These are phyloP conservation scores for Umbelopsis isabellina DNA, from an alignment of 192 early-diverging fungal genomes.

Conservation along the genomic window DNA sequence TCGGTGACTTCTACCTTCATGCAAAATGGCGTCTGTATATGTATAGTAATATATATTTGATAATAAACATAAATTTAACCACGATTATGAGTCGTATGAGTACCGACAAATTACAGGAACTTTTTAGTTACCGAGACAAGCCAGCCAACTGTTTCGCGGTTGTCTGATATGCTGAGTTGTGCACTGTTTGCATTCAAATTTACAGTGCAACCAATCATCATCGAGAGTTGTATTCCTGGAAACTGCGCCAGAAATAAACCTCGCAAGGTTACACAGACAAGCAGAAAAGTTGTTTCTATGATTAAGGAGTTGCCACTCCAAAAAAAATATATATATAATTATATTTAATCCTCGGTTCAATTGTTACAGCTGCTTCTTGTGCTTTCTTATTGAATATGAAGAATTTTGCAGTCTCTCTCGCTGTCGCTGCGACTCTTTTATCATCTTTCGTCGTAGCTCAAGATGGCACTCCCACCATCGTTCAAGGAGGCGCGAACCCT, in stretches of 20 bases:
- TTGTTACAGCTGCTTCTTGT: neutral
- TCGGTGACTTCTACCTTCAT: neutral
- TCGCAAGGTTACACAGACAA: neutral
- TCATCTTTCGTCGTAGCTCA: slow-evolving; percentile 17
- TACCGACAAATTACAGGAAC: no score
- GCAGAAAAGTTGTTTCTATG: neutral
- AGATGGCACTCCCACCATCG: slow-evolving; percentile 17
- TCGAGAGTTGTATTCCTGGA: neutral
- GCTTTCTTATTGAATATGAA: neutral
- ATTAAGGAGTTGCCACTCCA: slow-evolving; percentile 1
- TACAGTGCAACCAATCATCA: neutral
- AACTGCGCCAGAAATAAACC: slow-evolving; percentile 14
- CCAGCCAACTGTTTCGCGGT: neutral
- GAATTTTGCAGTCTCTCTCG: slow-evolving; percentile 6
- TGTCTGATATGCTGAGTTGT: neutral
- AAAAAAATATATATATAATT: slow-evolving; percentile 5
- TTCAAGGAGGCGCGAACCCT: neutral
- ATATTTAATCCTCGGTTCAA: neutral
- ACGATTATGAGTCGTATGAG: no score
- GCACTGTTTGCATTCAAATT: neutral
- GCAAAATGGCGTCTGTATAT: no score
- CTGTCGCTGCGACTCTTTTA: neutral
- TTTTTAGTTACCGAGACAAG: no score
- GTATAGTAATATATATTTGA: no score
- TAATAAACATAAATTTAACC: no score